Evolutionary conservation across 371 early-diverging fungal genomes (phyloP).

Genomic region (Mucor saturninus): DNA sequence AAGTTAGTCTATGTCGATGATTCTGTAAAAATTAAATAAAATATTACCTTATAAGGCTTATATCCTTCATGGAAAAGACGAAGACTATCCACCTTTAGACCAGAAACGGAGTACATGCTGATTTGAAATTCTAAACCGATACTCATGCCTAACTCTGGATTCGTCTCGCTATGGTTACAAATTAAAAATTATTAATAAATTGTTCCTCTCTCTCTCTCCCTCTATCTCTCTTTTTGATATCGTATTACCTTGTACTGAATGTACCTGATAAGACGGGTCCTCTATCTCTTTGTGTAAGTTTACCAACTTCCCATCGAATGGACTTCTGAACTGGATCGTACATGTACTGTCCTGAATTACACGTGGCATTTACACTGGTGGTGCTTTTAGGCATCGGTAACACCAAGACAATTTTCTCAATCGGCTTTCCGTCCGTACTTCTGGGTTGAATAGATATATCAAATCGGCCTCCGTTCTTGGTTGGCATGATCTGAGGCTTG

Average conservation of each 20-base stretch:
- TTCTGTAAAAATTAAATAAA: neutral
- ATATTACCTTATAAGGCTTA: slow-evolving; percentile 79
- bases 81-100: slow-evolving; percentile 77
- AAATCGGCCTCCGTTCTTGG: slow-evolving; percentile 66
- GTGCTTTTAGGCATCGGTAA: slow-evolving; percentile 69
- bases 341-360: slow-evolving; percentile 71
- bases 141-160: slow-evolving; percentile 61
- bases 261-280: slow-evolving; percentile 69
- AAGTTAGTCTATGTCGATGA: too few relatives aligned
- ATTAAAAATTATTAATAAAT: neutral
- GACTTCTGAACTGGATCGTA: slow-evolving; percentile 77
- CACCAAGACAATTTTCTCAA: slow-evolving; percentile 69
- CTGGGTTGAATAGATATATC: slow-evolving; percentile 71
- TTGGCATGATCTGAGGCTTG: slow-evolving; percentile 63
- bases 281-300: slow-evolving; percentile 60
- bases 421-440: slow-evolving; percentile 66
- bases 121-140: slow-evolving; percentile 75
- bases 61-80: slow-evolving; percentile 79
- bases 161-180: slow-evolving; percentile 43
- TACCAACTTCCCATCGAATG: slow-evolving; percentile 74
- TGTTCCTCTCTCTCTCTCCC: too few relatives aligned
- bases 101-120: slow-evolving; percentile 75
- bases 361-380: slow-evolving; percentile 60
- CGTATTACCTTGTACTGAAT: slow-evolving; percentile 53
- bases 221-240: neutral